phyloP scores from a whole-genome alignment of 2,329 filamentous ascomycete species.

The Lecanosticta acicola region DNA sequence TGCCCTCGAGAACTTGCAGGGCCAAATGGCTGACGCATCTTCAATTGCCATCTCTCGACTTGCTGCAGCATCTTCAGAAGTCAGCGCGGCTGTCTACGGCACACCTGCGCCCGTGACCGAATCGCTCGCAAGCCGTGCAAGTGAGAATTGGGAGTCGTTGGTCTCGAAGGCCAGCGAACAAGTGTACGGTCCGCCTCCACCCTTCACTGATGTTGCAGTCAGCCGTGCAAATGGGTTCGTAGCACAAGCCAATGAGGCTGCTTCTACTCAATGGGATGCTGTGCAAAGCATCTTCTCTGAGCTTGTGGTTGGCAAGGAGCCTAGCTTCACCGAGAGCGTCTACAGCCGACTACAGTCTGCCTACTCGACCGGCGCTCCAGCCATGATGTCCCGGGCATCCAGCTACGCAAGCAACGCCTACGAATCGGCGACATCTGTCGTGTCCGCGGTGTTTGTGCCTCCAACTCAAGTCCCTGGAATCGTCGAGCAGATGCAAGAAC shows the following conservation, averaged over 20 bases:
- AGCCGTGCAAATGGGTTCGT: slow-evolving; percentile 54
- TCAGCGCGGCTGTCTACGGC: slow-evolving; percentile 42
- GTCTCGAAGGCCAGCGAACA: slow-evolving; percentile 62
- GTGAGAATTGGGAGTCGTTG: slow-evolving; percentile 58
- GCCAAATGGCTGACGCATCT: slow-evolving; percentile 29
- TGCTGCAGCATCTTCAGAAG: slow-evolving; percentile 42
- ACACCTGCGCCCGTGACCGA: slow-evolving; percentile 48
- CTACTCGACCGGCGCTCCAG: slow-evolving; percentile 62
- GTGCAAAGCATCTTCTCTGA: slow-evolving; percentile 71
- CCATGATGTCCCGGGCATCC: slow-evolving; percentile 48
- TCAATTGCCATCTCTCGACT: slow-evolving; percentile 38
- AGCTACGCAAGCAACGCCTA: slow-evolving; percentile 48
- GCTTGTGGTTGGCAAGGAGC: slow-evolving; percentile 69
- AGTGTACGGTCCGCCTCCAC: slow-evolving; percentile 61
- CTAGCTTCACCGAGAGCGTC: slow-evolving; percentile 72
- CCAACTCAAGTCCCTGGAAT: slow-evolving; percentile 55
- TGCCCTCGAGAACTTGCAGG: slow-evolving; percentile 27
- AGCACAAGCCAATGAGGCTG: slow-evolving; percentile 58
- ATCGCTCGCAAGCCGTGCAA: slow-evolving; percentile 50
- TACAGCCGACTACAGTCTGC: slow-evolving; percentile 65
- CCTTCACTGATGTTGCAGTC: slow-evolving; percentile 43
- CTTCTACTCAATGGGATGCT: slow-evolving; percentile 61
- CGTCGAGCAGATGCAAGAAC: slow-evolving; percentile 51
- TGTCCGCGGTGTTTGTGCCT: slow-evolving; percentile 50
- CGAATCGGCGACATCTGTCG: slow-evolving; percentile 42